Evolutionary conservation across 805 yeast species (phyloP), one percentile per base, ranked within the genome.

Genomic region (Debaryomyces tyrocola): DNA sequence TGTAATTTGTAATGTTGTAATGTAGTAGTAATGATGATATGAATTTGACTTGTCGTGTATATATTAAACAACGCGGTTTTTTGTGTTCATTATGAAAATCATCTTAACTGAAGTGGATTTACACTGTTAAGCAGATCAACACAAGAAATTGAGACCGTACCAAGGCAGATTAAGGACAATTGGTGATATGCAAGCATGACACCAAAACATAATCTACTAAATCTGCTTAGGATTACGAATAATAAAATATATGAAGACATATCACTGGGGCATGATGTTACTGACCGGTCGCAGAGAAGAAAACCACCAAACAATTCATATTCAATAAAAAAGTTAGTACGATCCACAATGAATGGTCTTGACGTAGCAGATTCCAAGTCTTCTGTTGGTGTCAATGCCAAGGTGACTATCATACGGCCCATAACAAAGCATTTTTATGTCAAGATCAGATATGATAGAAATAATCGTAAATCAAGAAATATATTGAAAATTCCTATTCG

Each of bases 211-310:
- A 54, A 59, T 47, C 56, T 61, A 27, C 43, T 64, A 40, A 55
- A 60, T 42, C 64, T 57, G 50, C 48, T 66, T 29, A 61, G 60
- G 56, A 66, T 66, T 31, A 57, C 68, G 20, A 59, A 66, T 45
- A 64, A 66, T 46, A 54, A 62, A 44, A 48, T 54, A 24, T 66
- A 62, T 43, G 59, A 64, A 35, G 49, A 60, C 34, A 50, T 58
- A 15, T 52, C 51, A 15, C 47, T 50, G 21, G 50, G 52, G 8
- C 28, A 44, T 3, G 60, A 55, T 35, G 52, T 60, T 20, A 44
- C 53, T 20, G 48, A 60, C 29, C 58, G 70, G 20, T 47, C 59
- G 5, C 55, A 59, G 20, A 50, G 71, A 48, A 46, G 53, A 37
- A 44, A 45, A 41, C 34, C 50, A 11, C 45, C 31, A 12, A 46